These are phyloP conservation scores for Globisporangium takayamanum DNA, from an alignment of 352 stramenopile genomes.

Conservation along the genomic window DNA sequence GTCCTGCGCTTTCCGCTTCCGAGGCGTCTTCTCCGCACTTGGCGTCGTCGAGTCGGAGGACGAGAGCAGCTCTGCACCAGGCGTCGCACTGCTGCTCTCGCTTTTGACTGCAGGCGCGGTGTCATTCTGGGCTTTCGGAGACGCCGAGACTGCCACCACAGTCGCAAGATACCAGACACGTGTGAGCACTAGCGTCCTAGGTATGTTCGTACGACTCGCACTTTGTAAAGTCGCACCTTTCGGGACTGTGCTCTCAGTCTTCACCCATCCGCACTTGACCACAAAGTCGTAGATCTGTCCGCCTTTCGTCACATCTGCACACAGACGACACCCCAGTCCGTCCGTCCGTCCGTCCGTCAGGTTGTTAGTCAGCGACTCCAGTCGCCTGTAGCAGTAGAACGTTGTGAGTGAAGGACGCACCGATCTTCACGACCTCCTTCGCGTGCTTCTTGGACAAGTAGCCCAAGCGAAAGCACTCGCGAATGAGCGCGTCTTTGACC, in stretches of 20 bases:
- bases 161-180: not conserved
- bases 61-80: not conserved
- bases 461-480: constrained; percentile 74
- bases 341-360: not conserved
- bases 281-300: constrained; percentile 89
- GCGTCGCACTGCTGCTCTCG: not conserved
- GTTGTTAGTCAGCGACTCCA: constrained; percentile 8
- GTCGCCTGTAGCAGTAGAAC: not conserved
- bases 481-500: constrained; percentile 93
- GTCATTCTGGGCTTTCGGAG: too few relatives aligned
- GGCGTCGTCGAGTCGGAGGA: not conserved
- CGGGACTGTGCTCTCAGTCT: constrained; percentile 40
- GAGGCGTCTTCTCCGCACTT: constrained; percentile 18
- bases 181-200: not conserved
- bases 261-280: constrained; percentile 84
- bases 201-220: too few relatives aligned
- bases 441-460: constrained; percentile 71
- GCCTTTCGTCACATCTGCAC: constrained; percentile 73
- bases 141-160: too few relatives aligned
- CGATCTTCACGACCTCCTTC: constrained; percentile 90
- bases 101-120: not conserved
- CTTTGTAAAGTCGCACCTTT: constrained; percentile 21
- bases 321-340: constrained; percentile 25
- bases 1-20: constrained; percentile 51
- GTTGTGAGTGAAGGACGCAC: constrained; percentile 21